A percentile compares a stretch with the other conserved stretches of the same genome.
Evolutionary conservation across 208 protist genomes (phyloP).

Genomic region (Leishmania martiniquensis): DNA sequence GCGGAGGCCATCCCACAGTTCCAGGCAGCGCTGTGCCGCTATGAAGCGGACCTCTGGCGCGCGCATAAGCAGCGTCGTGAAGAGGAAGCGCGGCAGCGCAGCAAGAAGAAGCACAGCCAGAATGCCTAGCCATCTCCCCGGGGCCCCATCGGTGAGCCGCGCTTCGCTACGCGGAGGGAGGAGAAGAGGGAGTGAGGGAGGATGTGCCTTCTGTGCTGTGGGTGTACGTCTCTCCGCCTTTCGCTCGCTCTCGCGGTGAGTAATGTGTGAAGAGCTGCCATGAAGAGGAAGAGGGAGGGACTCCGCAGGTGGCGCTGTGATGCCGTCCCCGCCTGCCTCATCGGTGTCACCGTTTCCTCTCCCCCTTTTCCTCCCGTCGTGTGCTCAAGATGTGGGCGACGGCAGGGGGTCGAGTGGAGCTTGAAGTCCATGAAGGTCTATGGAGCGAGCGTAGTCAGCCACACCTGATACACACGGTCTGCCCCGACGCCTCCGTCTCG

Average conservation of each 20-base stretch:
- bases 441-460: neutral
- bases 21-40: constrained; percentile 54
- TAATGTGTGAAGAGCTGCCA: neutral
- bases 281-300: neutral
- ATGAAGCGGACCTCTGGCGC: constrained; percentile 68
- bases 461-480: neutral
- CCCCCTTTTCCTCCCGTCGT: neutral
- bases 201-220: neutral
- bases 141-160: neutral
- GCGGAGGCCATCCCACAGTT: constrained; percentile 56
- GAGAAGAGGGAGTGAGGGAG: neutral
- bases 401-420: neutral
- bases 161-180: neutral
- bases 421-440: neutral
- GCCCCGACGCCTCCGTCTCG: neutral
- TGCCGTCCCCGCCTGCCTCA: no score
- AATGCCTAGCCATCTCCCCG: neutral
- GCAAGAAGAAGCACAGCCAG: constrained; percentile 12
- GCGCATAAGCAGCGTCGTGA: constrained; percentile 29
- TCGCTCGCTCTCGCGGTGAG: neutral
- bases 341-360: no score
- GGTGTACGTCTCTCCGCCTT: neutral
- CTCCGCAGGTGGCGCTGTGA: neutral
- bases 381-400: neutral
- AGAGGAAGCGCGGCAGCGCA: constrained; percentile 35